Evolutionary conservation across 2,329 filamentous ascomycete genomes (phyloP), one percentile per base, ranked within the genome.

Genomic region (Drechslera avenae): DNA sequence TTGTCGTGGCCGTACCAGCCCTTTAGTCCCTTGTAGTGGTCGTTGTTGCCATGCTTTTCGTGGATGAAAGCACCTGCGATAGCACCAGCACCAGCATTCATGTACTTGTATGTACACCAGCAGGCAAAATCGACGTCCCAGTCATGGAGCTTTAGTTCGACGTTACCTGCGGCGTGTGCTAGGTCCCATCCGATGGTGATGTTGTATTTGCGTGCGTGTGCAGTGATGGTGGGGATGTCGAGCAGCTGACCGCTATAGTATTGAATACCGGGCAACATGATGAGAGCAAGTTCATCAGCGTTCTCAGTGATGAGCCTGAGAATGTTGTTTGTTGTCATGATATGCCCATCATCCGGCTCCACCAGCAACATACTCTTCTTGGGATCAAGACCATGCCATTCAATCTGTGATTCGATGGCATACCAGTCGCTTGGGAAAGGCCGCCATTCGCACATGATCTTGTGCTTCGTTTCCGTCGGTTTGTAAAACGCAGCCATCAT

Each of bases 81-180:
- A 9, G 86, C 81, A 4, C 91, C 91, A 0, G 91, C 90, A 0
- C 91, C 91, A 9, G 86, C 85, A 68, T 95, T 96, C 70, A 96
- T 82, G 76, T 96, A 96, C 77, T 96, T 96, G 81, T 96, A 96
- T 3, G 86, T 92, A 75, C 91, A 96, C 91, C 91, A 96, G 49
- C 83, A 89, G 3, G 91, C 91, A 64, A 95, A 96, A 71, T 96
- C 91, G 21, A 95, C 90, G 59, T 88, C 81, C 91, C 91, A 96
- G 60, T 92, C 89, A 73, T 96, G 91, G 14, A 96, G 80, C 49
- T 79, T 75, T 7, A 96, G 75, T 46, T 88, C 85, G 3, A 94
- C 89, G 66, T 96, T 96, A 18, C 91, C 91, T 12, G 84, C 89
- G 0, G 90, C 90, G 72, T 96, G 91, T 0, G 91, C 91, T 19